Percentiles rank a stretch among this genome's conserved stretches.
Evolutionary conservation across 176 grass and related monocot species (phyloP).

Genomic region (Secale cereale): DNA sequence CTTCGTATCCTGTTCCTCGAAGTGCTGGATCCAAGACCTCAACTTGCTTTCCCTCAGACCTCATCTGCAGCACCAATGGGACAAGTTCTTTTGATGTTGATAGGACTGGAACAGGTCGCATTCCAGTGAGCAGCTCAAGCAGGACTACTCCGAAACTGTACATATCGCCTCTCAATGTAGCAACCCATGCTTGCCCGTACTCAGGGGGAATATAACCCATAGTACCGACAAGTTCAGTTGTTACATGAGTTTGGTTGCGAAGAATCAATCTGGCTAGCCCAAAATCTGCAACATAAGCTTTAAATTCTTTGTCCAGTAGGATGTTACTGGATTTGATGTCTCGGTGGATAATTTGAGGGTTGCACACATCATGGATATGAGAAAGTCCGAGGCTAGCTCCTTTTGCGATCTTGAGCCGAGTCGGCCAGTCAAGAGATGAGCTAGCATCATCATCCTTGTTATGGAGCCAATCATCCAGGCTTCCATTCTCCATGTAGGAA

Average conservation of each 20-base stretch:
- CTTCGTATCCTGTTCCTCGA: conserved; percentile 46
- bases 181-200: conserved; percentile 66
- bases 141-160: conserved; percentile 87
- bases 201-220: conserved; percentile 86
- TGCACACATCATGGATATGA: conserved; percentile 73
- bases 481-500: conserved; percentile 95
- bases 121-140: conserved; percentile 75
- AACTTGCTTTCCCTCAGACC: conserved; percentile 27
- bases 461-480: conserved; percentile 84
- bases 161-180: conserved; percentile 68
- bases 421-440: conserved; percentile 59
- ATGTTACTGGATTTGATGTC: conserved; percentile 93
- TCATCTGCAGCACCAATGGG: conserved; percentile 51
- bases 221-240: conserved; percentile 74
- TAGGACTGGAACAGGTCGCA: conserved; percentile 62
- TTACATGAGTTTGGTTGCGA: conserved; percentile 71
- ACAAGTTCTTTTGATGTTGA: conserved; percentile 52
- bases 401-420: conserved; percentile 57
- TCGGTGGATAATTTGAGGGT: conserved; percentile 67
- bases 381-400: conserved; percentile 61
- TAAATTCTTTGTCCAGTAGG: conserved; percentile 62
- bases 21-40: conserved; percentile 52
- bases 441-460: conserved; percentile 32
- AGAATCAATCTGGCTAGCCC: conserved; percentile 71
- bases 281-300: conserved; percentile 76